A percentile compares a stretch with the other conserved stretches of the same genome.
Evolutionary conservation across 2,329 filamentous ascomycete genomes (phyloP).

Genomic region (Elsinoe australis): DNA sequence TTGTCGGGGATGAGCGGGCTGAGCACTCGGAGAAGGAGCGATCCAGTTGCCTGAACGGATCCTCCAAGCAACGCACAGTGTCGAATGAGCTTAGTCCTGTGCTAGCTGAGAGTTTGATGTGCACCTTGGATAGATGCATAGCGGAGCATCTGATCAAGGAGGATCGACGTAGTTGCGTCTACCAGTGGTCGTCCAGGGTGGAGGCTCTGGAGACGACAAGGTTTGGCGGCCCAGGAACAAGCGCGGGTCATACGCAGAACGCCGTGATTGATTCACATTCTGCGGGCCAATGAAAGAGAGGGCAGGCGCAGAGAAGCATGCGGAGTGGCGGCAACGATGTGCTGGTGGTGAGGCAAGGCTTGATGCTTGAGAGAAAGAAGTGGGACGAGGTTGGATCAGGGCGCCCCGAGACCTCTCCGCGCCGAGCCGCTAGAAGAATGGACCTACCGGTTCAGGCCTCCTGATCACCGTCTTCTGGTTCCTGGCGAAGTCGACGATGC

Average conservation of each 20-base stretch:
- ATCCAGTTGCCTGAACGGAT: neutral
- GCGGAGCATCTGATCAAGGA: conserved; percentile 9
- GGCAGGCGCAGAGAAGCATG: conserved; percentile 1
- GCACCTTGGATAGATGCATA: conserved; percentile 1
- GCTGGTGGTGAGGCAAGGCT: conserved; percentile 10
- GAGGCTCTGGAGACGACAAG: neutral
- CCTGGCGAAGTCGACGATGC: neutral
- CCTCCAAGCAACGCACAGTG: neutral
- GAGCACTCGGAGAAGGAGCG: no score
- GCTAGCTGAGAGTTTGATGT: conserved; percentile 3
- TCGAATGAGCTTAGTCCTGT: neutral
- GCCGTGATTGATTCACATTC: neutral
- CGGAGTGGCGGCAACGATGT: conserved; percentile 8
- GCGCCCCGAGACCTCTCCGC: neutral
- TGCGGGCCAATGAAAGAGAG: neutral
- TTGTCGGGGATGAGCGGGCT: no score
- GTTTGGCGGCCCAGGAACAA: conserved; percentile 7
- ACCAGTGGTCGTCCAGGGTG: neutral
- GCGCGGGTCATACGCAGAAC: neutral
- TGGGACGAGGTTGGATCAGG: neutral
- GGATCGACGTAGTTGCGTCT: neutral
- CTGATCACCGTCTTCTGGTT: no score
- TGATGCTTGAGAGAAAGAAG: neutral
- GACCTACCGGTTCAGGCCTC: no score
- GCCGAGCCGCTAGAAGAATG: conserved; percentile 10